Percentiles rank a stretch among this genome's conserved stretches.
Evolutionary conservation across 805 yeast species (phyloP).

Genomic region (Lipomyces sp.): DNA sequence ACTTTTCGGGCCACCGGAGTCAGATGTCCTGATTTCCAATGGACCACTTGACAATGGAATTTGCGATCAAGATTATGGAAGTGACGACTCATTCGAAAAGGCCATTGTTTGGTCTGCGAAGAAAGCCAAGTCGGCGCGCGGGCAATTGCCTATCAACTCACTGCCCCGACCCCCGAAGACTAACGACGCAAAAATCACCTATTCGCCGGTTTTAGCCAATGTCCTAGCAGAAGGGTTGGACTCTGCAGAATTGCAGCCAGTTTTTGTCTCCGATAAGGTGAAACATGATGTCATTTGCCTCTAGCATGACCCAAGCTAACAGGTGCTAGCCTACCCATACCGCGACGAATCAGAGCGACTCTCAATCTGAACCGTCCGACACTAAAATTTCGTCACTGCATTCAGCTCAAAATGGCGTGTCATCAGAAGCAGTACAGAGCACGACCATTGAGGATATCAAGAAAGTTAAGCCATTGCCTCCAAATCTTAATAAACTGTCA

Average conservation of each 20-base stretch:
- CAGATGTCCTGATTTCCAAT: not conserved
- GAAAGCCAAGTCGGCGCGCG: conserved; percentile 10
- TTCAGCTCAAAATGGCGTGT: not conserved
- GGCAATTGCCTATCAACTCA: conserved; percentile 1
- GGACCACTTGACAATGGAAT: not conserved
- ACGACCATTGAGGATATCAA: not conserved
- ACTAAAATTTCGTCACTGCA: not conserved
- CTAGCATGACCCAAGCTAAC: not conserved
- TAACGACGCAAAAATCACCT: conserved; percentile 23
- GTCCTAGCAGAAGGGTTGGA: conserved; percentile 29
- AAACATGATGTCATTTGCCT: not conserved
- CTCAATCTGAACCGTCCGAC: not conserved
- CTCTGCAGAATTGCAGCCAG: not conserved
- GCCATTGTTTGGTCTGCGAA: conserved; percentile 35
- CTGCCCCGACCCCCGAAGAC: conserved; percentile 6
- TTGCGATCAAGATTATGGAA: conserved; percentile 15
- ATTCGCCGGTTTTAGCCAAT: conserved; percentile 32
- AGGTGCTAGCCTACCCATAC: not conserved
- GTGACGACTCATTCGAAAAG: conserved; percentile 30
- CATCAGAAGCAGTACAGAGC: not conserved
- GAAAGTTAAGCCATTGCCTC: not conserved
- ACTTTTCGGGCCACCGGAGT: not conserved
- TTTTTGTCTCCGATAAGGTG: conserved; percentile 6
- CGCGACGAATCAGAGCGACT: not conserved
- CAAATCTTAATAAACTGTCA: not conserved